These are phyloP conservation scores for Tylopilus cervinicoccineus DNA, from an alignment of 768 basidiomycete genomes.

Conservation along the genomic window DNA sequence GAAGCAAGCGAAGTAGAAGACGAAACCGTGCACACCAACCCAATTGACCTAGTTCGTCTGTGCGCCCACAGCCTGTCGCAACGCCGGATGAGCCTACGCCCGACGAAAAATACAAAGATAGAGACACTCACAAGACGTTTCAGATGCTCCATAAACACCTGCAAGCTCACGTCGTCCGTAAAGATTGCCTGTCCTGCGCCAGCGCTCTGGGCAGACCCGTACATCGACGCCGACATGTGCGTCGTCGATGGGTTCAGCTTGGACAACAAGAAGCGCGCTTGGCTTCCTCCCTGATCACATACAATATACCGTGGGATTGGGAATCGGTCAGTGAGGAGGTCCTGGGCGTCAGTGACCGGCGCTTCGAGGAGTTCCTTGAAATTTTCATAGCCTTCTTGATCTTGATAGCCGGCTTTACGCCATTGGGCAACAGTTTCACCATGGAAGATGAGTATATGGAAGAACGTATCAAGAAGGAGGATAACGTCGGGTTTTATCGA, in stretches of 20 bases:
- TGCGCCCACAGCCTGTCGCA: conserved; percentile 57
- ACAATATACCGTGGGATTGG: conserved; percentile 98
- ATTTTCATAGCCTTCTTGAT: conserved; percentile 98
- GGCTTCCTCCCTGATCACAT: conserved; percentile 95
- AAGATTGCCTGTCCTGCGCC: conserved; percentile 89
- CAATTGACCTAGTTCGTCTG: conserved; percentile 50
- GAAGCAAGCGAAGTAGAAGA: not conserved
- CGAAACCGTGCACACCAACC: not conserved
- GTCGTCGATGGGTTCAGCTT: conserved; percentile 98
- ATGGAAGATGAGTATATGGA: conserved; percentile 99
- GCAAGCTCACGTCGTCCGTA: conserved; percentile 97
- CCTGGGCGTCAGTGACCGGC: conserved; percentile 91
- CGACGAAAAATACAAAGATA: not conserved
- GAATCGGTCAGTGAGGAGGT: conserved; percentile 91
- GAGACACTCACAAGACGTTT: conserved; percentile 72
- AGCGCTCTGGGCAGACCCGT: conserved; percentile 68
- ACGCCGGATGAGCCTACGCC: conserved; percentile 1
- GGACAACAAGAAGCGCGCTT: conserved; percentile 95
- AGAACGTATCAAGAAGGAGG: conserved; percentile 96
- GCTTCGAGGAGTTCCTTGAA: conserved; percentile 89
- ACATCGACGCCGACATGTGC: conserved; percentile 90
- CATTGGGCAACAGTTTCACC: conserved; percentile 96
- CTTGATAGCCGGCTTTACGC: conserved; percentile 97
- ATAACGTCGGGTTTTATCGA: conserved; percentile 98
- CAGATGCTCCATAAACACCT: conserved; percentile 97